Conservation (phyloP, 441 rosid species). For the Erysimum pusillum region DNA sequence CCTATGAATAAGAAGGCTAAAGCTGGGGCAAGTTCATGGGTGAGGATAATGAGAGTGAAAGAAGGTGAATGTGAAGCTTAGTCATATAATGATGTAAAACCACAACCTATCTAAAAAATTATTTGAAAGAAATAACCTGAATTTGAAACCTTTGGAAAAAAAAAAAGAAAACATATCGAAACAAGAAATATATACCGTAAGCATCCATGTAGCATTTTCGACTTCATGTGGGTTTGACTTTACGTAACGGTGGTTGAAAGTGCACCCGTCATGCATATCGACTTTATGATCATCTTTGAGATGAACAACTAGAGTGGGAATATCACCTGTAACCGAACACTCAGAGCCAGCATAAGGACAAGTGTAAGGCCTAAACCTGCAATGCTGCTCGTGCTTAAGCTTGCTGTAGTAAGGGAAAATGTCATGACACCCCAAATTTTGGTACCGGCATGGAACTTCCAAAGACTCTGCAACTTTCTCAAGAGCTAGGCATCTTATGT, state of each 20-base stretch:
- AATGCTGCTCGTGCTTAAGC: conserved; percentile 84
- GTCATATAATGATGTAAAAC: conserved; percentile 8
- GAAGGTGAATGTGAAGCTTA: conserved; percentile 2
- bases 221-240: conserved; percentile 86
- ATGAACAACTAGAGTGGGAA: conserved; percentile 71
- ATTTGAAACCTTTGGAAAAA: not conserved
- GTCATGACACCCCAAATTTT: conserved; percentile 76
- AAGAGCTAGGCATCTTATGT: conserved; percentile 87
- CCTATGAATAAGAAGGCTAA: not conserved
- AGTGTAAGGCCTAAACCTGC: conserved; percentile 76
- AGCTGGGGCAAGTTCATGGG: not conserved
- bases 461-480: conserved; percentile 89
- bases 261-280: conserved; percentile 88
- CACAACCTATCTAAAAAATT: not conserved
- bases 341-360: conserved; percentile 92
- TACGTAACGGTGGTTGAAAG: conserved; percentile 88
- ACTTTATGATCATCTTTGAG: conserved; percentile 88
- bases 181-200: conserved; percentile 62
- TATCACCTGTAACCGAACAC: conserved; percentile 83
- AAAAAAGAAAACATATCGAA: not conserved
- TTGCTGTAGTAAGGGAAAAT: conserved; percentile 83
- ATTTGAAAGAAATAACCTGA: not conserved
- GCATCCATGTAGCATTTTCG: conserved; percentile 95
- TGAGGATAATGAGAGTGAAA: not conserved
- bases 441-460: conserved; percentile 85